Evolutionary conservation across 768 basidiomycete species (phyloP).

Genomic region (Naganishia vishniacii): DNA sequence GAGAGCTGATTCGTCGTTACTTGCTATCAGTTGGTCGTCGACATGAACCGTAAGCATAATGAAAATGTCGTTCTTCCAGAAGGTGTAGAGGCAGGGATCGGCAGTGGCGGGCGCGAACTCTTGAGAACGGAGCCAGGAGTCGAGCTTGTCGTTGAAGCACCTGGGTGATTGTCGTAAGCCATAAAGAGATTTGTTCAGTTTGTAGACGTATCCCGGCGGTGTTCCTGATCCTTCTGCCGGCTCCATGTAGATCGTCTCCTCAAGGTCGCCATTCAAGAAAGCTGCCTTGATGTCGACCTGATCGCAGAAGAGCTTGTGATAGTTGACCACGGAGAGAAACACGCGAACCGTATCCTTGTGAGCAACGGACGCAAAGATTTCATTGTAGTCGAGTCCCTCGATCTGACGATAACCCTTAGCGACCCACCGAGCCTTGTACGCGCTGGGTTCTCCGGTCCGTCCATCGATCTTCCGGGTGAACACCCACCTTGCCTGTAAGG

Average conservation of each 20-base stretch:
- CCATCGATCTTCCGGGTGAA: conserved; percentile 9
- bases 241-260: conserved; percentile 22
- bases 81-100: conserved; percentile 26
- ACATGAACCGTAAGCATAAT: conserved; percentile 28
- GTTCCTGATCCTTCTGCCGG: conserved; percentile 10
- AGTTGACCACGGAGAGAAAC: conserved; percentile 50
- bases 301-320: conserved; percentile 47
- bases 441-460: conserved; percentile 37
- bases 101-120: conserved; percentile 8
- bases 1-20: not conserved
- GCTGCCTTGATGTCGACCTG: conserved; percentile 46
- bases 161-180: conserved; percentile 1
- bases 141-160: too few species aligned
- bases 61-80: not conserved
- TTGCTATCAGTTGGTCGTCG: conserved; percentile 28
- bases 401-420: conserved; percentile 52
- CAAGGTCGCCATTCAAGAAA: conserved; percentile 20
- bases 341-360: conserved; percentile 34
- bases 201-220: not conserved
- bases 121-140: not conserved
- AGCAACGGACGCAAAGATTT: conserved; percentile 46
- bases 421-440: conserved; percentile 52
- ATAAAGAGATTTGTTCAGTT: not conserved
- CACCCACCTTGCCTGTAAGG: not conserved
- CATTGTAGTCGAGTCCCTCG: conserved; percentile 51